Percentiles rank a stretch among this genome's conserved stretches.
Conservation (phyloP, 2,329 filamentous ascomycete genomes). For the Scolecobasidium constrictum region DNA sequence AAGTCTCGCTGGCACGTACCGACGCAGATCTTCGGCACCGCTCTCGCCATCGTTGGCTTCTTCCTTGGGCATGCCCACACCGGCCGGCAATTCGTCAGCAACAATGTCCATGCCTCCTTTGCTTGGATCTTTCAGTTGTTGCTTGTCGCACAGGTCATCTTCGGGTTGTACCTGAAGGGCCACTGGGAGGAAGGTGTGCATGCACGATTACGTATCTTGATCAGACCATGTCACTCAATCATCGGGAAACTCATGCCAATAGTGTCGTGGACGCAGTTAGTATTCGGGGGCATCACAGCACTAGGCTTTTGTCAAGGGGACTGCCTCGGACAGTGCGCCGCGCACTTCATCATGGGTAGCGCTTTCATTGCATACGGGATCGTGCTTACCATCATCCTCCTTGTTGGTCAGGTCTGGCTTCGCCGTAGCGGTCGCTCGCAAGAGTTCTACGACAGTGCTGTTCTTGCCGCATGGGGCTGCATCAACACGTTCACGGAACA, state of each 20-base stretch:
- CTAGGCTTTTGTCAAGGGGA: constrained; percentile 88
- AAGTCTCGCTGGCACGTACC: constrained; percentile 93
- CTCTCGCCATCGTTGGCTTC: constrained; percentile 71
- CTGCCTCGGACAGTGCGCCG: constrained; percentile 82
- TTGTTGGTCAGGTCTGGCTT: constrained; percentile 84
- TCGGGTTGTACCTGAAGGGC: constrained; percentile 80
- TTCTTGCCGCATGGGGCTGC: constrained; percentile 91
- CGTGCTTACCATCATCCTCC: constrained; percentile 69
- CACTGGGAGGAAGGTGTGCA: constrained; percentile 79
- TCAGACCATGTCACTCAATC: constrained; percentile 65
- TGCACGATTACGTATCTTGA: constrained; percentile 63
- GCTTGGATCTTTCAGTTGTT: constrained; percentile 71
- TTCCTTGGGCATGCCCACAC: constrained; percentile 85
- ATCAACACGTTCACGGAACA: constrained; percentile 98
- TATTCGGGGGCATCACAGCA: constrained; percentile 88
- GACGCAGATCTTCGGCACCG: constrained; percentile 62
- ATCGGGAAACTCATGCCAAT: constrained; percentile 82
- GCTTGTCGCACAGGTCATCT: constrained; percentile 61
- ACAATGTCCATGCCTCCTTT: constrained; percentile 73
- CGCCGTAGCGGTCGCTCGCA: constrained; percentile 73
- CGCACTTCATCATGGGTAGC: constrained; percentile 97
- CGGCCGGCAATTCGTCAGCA: constrained; percentile 74
- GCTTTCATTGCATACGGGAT: constrained; percentile 94
- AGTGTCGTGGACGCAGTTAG: constrained; percentile 82
- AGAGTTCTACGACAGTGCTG: constrained; percentile 87